These are phyloP conservation scores for Adansonia grandidieri DNA, from an alignment of 441 rosid genomes.

Conservation along the genomic window DNA sequence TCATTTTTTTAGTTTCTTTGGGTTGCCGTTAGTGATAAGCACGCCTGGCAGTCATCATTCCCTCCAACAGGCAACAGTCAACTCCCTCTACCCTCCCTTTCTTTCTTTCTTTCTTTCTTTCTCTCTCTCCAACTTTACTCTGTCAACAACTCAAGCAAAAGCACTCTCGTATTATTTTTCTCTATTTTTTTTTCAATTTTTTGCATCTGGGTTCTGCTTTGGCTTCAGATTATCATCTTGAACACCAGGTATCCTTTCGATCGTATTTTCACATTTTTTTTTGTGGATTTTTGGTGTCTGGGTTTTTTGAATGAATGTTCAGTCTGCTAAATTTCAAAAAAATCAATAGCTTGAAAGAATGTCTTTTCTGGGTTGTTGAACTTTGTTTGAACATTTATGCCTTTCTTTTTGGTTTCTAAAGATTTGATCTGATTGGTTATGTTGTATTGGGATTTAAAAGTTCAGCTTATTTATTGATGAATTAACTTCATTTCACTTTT, in stretches of 20 bases:
- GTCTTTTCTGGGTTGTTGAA: slow-evolving; percentile 21
- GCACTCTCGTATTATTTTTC: background rate
- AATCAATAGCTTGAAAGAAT: background rate
- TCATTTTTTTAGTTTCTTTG: slow-evolving; percentile 16
- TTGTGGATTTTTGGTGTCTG: slow-evolving; percentile 28
- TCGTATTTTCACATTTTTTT: background rate
- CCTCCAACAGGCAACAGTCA: slow-evolving; percentile 40
- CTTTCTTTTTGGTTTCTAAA: slow-evolving; percentile 20
- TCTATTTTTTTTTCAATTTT: slow-evolving; percentile 31
- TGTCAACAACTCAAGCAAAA: background rate
- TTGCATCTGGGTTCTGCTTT: slow-evolving; percentile 61
- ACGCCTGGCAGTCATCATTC: slow-evolving; percentile 93
- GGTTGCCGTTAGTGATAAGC: slow-evolving; percentile 84
- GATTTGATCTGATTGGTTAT: slow-evolving; percentile 44
- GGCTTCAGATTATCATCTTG: slow-evolving; percentile 29
- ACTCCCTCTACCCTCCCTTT: slow-evolving; percentile 18
- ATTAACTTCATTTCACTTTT: slow-evolving; percentile 8
- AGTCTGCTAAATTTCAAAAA: slow-evolving; percentile 26
- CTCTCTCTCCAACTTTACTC: slow-evolving; percentile 29
- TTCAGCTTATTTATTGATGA: slow-evolving; percentile 26
- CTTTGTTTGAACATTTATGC: slow-evolving; percentile 25
- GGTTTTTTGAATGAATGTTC: slow-evolving; percentile 25
- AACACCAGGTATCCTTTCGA: slow-evolving; percentile 37
- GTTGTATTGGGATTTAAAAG: slow-evolving; percentile 17
- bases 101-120: slow-evolving; percentile 28